Conservation (phyloP, 2,329 filamentous ascomycete species). For the Ophiobolus disseminans region DNA sequence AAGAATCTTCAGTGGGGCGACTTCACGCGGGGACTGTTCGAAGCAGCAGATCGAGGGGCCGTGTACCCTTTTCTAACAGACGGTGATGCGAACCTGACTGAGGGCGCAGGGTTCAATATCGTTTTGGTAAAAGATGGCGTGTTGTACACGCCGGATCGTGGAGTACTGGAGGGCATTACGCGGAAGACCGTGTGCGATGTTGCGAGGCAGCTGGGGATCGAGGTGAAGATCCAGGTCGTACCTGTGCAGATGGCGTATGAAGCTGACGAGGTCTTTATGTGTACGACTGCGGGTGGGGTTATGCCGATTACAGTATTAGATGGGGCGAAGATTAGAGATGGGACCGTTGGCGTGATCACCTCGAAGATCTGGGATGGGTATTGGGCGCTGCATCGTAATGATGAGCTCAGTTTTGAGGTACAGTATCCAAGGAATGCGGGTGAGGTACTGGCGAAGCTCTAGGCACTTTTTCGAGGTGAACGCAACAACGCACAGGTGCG, state of each 20-base stretch:
- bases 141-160: constrained; percentile 57
- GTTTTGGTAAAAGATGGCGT: constrained; percentile 55
- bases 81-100: constrained; percentile 58
- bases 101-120: constrained; percentile 61
- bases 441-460: not conserved
- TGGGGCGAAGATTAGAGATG: constrained; percentile 51
- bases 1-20: constrained; percentile 63
- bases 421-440: constrained; percentile 23
- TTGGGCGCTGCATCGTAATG: constrained; percentile 58
- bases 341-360: constrained; percentile 56
- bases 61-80: constrained; percentile 60
- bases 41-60: constrained; percentile 57
- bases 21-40: constrained; percentile 54
- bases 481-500: too few species aligned
- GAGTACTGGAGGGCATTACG: constrained; percentile 59
- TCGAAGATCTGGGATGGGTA: constrained; percentile 60
- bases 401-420: constrained; percentile 45
- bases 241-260: constrained; percentile 53
- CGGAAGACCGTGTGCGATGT: constrained; percentile 58
- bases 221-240: constrained; percentile 52
- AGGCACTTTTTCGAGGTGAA: too few species aligned
- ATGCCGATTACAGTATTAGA: constrained; percentile 61
- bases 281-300: constrained; percentile 60
- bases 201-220: constrained; percentile 43
- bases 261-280: constrained; percentile 61